Base-by-base conservation (phyloP, 192 early-diverging fungal species). In the Rhizoclosmatium globosum region DNA sequence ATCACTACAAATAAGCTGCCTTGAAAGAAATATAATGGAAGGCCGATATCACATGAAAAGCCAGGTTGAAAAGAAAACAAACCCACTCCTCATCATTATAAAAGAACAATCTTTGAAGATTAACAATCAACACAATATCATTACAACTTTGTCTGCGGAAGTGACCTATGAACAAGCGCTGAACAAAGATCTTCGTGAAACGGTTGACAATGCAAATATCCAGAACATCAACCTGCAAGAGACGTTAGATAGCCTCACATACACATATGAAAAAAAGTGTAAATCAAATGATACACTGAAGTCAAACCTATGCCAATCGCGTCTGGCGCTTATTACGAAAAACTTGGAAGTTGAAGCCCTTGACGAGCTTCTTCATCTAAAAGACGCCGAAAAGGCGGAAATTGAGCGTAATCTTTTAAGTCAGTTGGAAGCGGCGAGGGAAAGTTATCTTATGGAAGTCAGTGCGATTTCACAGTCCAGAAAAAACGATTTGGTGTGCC, bases 161-260 rank as follows among this genome's bases (percentile, higher is more conserved):
- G 31, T 31, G 31, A 31, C 31, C 31, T 31, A 31, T 31, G 31
- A 31, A 31, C 31, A 31, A 31, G 31, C 31, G 31, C 31, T 31
- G 0, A 31, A 31, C 31, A 31, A 31, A 31, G 31, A 31, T 31
- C 31, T 31, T 31, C 0, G 31, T 31, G 31, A 31, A 31, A 31
- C 31, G 0, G 31, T 31, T 31, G 31, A 31, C 31, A 31, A 31
- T 31, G 31, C 31, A 31, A 31, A 31, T 31, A 31, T 31, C 31
- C 31, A 31, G 31, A 31, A 31, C 31, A 31, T 46, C 42, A 89
- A 67, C 89, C 89, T 3, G 89, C 90, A 81, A 91, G 91, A n/a
- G 83, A 81, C 0, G 31, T 31, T 31, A 31, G 31, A 31, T 0
- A 31, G 0, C 31, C 31, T 31, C 31, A 31, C 17, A 11, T 31